Base-by-base conservation (phyloP, 352 stramenopile genomes). In the Globisporangium alternatum region DNA sequence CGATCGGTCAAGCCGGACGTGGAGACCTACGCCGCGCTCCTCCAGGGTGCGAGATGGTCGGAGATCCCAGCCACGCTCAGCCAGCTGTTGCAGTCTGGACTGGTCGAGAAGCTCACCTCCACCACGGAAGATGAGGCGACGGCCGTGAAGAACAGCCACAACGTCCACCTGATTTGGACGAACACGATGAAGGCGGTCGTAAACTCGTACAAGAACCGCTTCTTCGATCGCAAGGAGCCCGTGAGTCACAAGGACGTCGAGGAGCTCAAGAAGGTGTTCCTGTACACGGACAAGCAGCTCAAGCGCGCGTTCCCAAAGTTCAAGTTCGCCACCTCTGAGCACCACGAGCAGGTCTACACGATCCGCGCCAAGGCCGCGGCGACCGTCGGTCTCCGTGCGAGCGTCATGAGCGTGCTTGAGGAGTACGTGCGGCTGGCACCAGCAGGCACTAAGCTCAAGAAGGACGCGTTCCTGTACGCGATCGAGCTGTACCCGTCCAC, bases 341-440 rank as follows among this genome's bases (percentile, higher is more conserved):
- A 90, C 22, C 81, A 86, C 59, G 72, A 85, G 30, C 64, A 76
- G 3, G 74, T 90, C 6, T 91, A 82, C 55, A 72, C 71, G 44
- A 72, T 89, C 49, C 84, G 81, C n/a, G 59, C 72, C 17, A 91
- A 91, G 64, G 76, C 84, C 13, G 78, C 83, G 0, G 84, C 84
- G 8, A 72, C 76, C 9, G 81, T 75, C 12, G 84, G 86, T 3
- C 65, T 91, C 6, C 65, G 71, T 22, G 44, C 61, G 15, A 74
- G 70, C 19, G 53, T 86, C 13, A 72, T 91, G 47, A 60, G 63
- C 41, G 70, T 91, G 33, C 67, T 95, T 0, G 74, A 91, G 55
- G 75, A 89, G 59, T 93, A 90, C 68, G 75, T 83, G 45, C 62
- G 67, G 22, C 63, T 54, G 8, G 70, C 71, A 3, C 68, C 72